These are phyloP conservation scores for Lizonia empirigonia DNA, from an alignment of 2,329 filamentous ascomycete species.

Conservation along the genomic window DNA sequence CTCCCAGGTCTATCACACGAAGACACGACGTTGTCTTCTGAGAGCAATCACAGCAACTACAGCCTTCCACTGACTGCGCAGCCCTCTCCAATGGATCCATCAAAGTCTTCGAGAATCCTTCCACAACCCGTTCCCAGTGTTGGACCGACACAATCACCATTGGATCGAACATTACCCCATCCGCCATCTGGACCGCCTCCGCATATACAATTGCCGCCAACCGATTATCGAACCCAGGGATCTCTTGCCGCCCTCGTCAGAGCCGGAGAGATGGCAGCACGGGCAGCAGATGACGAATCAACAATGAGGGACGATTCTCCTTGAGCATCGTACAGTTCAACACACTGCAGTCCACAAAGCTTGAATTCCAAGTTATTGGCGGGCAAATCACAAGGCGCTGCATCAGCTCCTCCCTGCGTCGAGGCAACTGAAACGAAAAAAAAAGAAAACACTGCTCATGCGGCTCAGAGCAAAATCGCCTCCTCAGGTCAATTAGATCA, in stretches of 20 bases:
- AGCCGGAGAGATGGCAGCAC: conserved; percentile 46
- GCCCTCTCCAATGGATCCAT: conserved; percentile 34
- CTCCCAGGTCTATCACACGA: conserved; percentile 47
- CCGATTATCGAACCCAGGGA: conserved; percentile 42
- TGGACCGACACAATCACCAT: conserved; percentile 34
- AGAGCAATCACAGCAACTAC: conserved; percentile 39
- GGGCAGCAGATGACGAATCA: conserved; percentile 37
- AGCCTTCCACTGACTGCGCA: conserved; percentile 19
- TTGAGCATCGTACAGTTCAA: conserved; percentile 12
- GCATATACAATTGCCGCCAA: conserved; percentile 26
- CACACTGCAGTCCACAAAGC: background rate
- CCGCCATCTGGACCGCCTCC: conserved; percentile 12
- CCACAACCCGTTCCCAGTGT: conserved; percentile 47
- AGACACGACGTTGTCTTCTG: conserved; percentile 49
- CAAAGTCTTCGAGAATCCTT: conserved; percentile 44
- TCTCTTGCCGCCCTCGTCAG: conserved; percentile 46
- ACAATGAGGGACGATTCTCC: conserved; percentile 25
- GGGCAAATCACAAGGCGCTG: background rate
- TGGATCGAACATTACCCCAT: conserved; percentile 35
- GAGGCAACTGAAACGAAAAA: background rate
- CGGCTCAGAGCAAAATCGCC: background rate
- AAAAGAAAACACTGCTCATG: background rate
- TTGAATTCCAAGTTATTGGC: too few relatives aligned
- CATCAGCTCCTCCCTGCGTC: background rate
- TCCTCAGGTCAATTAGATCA: background rate